Percentiles rank a stretch among this genome's conserved stretches.
Evolutionary conservation across 2,329 filamentous ascomycete species (phyloP).

Genomic region (Xylariaceae sp.): DNA sequence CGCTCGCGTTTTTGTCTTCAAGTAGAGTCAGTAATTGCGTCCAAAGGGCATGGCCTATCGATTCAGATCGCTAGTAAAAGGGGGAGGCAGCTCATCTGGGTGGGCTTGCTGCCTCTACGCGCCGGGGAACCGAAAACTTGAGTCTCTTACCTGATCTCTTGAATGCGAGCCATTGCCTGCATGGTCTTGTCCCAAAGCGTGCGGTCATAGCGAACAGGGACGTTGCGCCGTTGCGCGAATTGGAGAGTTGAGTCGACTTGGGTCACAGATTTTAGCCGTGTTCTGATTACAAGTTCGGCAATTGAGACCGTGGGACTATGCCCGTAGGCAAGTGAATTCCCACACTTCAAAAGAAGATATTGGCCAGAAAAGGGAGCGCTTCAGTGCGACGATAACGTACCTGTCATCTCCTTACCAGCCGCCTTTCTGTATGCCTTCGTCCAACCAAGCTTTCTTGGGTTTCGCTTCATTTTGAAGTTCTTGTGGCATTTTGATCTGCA

Average conservation of each 20-base stretch:
- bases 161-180: conserved; percentile 75
- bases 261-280: conserved; percentile 4
- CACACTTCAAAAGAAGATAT: not conserved
- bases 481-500: conserved; percentile 25
- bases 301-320: not conserved
- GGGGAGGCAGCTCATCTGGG: not conserved
- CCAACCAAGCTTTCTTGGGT: conserved; percentile 95
- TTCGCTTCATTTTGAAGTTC: conserved; percentile 73
- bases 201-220: conserved; percentile 93
- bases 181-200: conserved; percentile 83
- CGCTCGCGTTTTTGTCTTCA: conserved; percentile 65
- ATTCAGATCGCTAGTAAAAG: not conserved
- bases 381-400: conserved; percentile 2
- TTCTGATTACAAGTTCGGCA: not conserved
- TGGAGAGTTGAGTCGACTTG: conserved; percentile 84
- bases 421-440: conserved; percentile 55
- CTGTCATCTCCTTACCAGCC: conserved; percentile 69
- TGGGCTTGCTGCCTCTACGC: not conserved
- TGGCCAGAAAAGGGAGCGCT: not conserved
- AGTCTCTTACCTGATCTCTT: conserved; percentile 20
- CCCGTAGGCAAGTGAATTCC: not conserved
- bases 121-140: not conserved
- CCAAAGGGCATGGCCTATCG: not conserved
- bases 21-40: conserved; percentile 4
- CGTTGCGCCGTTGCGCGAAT: conserved; percentile 88